phyloP scores from a whole-genome alignment of 805 yeast species.

The Sungouiella thailandica region DNA sequence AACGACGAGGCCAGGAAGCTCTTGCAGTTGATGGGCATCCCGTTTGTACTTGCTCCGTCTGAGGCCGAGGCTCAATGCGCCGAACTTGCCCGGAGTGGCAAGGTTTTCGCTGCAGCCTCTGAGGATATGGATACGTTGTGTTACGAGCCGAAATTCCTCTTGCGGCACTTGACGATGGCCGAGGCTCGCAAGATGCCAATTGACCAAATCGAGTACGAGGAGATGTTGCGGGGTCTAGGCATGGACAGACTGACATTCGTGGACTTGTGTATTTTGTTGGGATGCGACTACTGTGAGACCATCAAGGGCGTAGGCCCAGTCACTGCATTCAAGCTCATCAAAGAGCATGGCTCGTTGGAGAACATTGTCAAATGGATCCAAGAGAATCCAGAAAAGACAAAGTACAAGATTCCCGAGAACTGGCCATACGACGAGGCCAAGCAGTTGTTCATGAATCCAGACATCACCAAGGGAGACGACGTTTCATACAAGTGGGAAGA shows the following conservation, averaged over 20 bases:
- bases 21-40: constrained; percentile 88
- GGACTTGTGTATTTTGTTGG: constrained; percentile 87
- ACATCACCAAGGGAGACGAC: constrained; percentile 57
- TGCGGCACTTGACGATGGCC: constrained; percentile 88
- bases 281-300: constrained; percentile 97
- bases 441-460: constrained; percentile 77
- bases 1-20: constrained; percentile 89
- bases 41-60: constrained; percentile 89
- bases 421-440: constrained; percentile 94
- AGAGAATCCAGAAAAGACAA: constrained; percentile 48
- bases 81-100: constrained; percentile 79
- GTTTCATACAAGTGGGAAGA: constrained; percentile 78
- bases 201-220: constrained; percentile 67
- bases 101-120: constrained; percentile 94
- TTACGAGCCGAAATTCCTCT: constrained; percentile 75
- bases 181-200: constrained; percentile 93
- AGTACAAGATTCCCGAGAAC: constrained; percentile 83
- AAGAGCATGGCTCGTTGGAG: constrained; percentile 79
- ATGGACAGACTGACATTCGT: constrained; percentile 70
- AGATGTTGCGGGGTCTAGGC: constrained; percentile 74
- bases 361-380: constrained; percentile 64
- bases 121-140: constrained; percentile 99
- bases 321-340: constrained; percentile 83
- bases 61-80: constrained; percentile 99
- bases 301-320: constrained; percentile 95